Percentiles rank a stretch among this genome's conserved stretches.
Conservation (phyloP, 2,329 filamentous ascomycete species). For the Aspergillus udagawae region DNA sequence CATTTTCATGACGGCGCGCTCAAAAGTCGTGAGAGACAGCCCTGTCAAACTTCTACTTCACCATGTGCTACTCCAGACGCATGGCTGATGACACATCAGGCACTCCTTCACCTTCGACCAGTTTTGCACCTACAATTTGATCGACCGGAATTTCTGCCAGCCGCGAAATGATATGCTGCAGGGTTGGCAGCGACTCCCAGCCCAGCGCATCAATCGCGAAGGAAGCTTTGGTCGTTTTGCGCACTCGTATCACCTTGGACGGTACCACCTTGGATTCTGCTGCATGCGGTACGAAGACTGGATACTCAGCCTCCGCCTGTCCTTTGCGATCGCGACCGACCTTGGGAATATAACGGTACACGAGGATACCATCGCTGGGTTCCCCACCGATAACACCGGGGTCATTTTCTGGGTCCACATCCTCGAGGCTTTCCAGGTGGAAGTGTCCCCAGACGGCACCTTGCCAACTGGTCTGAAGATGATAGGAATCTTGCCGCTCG, state of each 20-base stretch:
- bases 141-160: constrained; percentile 56
- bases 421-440: constrained; percentile 31
- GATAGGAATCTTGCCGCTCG: constrained; percentile 33
- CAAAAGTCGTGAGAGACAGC: neutral
- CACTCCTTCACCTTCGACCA: constrained; percentile 53
- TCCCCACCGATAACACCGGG: constrained; percentile 17
- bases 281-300: constrained; percentile 36
- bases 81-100: constrained; percentile 28
- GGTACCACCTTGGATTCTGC: constrained; percentile 32
- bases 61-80: constrained; percentile 3
- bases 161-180: constrained; percentile 54
- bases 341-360: constrained; percentile 56
- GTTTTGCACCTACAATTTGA: constrained; percentile 52
- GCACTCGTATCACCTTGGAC: constrained; percentile 20
- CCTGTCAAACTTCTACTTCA: neutral
- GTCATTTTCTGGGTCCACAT: constrained; percentile 19
- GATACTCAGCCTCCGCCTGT: constrained; percentile 53
- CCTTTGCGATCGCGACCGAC: constrained; percentile 48
- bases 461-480: constrained; percentile 42
- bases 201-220: constrained; percentile 49
- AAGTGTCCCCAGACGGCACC: constrained; percentile 42
- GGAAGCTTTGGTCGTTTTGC: constrained; percentile 35
- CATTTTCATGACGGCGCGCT: neutral
- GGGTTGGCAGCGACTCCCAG: constrained; percentile 55
- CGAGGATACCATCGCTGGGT: constrained; percentile 49